Evolutionary conservation across 1,284 basidiomycete genomes (phyloP).

Genomic region (Malassezia equina): DNA sequence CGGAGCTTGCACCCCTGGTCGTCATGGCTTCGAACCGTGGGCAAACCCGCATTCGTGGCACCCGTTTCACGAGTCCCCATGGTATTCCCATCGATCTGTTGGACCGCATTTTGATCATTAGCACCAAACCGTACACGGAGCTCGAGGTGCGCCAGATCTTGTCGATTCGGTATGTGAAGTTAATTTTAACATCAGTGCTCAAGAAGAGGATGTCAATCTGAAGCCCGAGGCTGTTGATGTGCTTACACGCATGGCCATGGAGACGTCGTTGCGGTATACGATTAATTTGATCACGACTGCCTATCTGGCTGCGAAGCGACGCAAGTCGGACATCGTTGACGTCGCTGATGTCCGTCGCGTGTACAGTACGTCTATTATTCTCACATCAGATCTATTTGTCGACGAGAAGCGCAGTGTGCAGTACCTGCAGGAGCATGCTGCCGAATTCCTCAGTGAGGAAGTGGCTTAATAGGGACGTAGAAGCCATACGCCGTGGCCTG

Average conservation of each 20-base stretch:
- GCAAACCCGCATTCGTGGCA: conserved; percentile 86
- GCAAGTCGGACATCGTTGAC: conserved; percentile 63
- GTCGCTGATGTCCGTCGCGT: conserved; percentile 72
- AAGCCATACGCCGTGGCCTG: background rate
- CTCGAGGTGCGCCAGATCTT: conserved; percentile 85
- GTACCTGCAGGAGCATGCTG: conserved; percentile 73
- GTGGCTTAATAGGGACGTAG: background rate
- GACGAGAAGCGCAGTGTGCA: conserved; percentile 89
- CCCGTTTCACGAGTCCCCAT: conserved; percentile 84
- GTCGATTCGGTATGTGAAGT: conserved; percentile 58
- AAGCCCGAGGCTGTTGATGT: conserved; percentile 64
- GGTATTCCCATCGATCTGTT: conserved; percentile 88
- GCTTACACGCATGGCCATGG: conserved; percentile 70
- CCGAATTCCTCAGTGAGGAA: conserved; percentile 54
- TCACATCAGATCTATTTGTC: conserved; percentile 56
- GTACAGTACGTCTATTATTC: conserved; percentile 51
- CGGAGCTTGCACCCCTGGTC: conserved; percentile 82
- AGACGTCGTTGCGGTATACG: conserved; percentile 67
- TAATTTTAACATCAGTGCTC: conserved; percentile 51
- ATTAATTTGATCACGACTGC: conserved; percentile 86
- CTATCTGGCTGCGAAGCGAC: conserved; percentile 67
- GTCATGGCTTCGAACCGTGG: conserved; percentile 98
- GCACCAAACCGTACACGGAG: conserved; percentile 74
- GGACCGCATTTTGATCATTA: conserved; percentile 89
- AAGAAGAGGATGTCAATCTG: conserved; percentile 91